phyloP scores from a whole-genome alignment of 768 basidiomycete species.

The Kwoniella botswanensis region DNA sequence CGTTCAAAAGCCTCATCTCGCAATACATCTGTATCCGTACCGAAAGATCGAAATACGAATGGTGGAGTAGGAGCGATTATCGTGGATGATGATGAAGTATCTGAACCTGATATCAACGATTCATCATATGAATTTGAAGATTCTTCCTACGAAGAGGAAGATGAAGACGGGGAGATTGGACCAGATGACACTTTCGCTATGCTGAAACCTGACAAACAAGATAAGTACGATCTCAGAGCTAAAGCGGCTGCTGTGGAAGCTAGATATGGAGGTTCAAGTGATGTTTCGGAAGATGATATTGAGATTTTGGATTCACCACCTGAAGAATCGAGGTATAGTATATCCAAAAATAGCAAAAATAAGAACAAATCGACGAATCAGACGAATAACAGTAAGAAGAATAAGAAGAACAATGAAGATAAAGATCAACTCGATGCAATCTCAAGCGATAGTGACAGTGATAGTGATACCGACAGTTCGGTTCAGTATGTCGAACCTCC shows the following conservation, averaged over 20 bases:
- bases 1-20: background rate
- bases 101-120: slow-evolving; percentile 25
- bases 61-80: slow-evolving; percentile 30
- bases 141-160: background rate
- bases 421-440: slow-evolving; percentile 4
- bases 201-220: slow-evolving; percentile 20
- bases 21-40: background rate
- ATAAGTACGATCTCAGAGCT: background rate
- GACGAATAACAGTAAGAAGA: background rate
- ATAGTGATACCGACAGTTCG: slow-evolving; percentile 2
- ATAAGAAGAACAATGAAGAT: background rate
- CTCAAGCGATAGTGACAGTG: slow-evolving; percentile 4
- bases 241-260: slow-evolving; percentile 5
- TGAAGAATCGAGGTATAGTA: slow-evolving; percentile 40
- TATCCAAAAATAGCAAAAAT: slow-evolving; percentile 11
- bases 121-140: slow-evolving; percentile 17
- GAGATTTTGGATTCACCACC: slow-evolving; percentile 22
- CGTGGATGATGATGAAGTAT: slow-evolving; percentile 41
- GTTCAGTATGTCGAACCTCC: slow-evolving; percentile 3
- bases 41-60: slow-evolving; percentile 7
- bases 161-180: slow-evolving; percentile 8
- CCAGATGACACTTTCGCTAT: slow-evolving; percentile 9
- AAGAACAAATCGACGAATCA: slow-evolving; percentile 3
- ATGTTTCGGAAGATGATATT: slow-evolving; percentile 21
- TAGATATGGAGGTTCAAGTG: slow-evolving; percentile 10